A percentile compares a stretch with the other conserved stretches of the same genome.
Evolutionary conservation across 1,284 basidiomycete species (phyloP).

Genomic region (Nidula niveotomentosa): DNA sequence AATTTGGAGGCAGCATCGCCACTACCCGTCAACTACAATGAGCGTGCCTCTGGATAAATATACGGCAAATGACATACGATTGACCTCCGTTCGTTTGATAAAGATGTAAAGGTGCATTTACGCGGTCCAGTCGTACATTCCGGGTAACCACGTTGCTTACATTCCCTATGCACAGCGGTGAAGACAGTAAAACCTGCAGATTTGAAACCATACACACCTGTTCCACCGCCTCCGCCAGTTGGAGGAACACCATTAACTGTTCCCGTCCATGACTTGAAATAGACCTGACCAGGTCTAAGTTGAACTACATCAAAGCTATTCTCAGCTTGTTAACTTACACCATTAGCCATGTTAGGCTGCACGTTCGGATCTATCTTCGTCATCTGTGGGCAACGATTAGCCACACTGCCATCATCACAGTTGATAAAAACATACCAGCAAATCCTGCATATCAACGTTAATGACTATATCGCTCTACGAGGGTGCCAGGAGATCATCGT

Average conservation of each 20-base stretch:
- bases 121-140: slow-evolving; percentile 46
- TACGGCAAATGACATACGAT: slow-evolving; percentile 31
- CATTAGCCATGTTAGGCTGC: slow-evolving; percentile 56
- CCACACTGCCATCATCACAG: neutral
- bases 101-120: slow-evolving; percentile 44
- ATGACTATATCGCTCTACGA: slow-evolving; percentile 53
- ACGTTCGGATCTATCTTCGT: slow-evolving; percentile 42
- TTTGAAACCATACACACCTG: slow-evolving; percentile 26
- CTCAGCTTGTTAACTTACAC: slow-evolving; percentile 27
- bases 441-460: slow-evolving; percentile 51
- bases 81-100: slow-evolving; percentile 55
- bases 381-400: slow-evolving; percentile 27
- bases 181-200: neutral
- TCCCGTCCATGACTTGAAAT: slow-evolving; percentile 67
- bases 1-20: slow-evolving; percentile 48
- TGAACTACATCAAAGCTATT: no score
- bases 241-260: slow-evolving; percentile 55
- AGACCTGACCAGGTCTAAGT: slow-evolving; percentile 34
- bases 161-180: slow-evolving; percentile 31
- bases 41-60: neutral
- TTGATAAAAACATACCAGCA: slow-evolving; percentile 33
- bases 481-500: neutral
- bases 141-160: slow-evolving; percentile 48
- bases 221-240: slow-evolving; percentile 62
- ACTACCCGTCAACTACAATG: slow-evolving; percentile 21